Base-by-base conservation (phyloP, 108 stramenopile species). In the Mediolabrus comicus region DNA sequence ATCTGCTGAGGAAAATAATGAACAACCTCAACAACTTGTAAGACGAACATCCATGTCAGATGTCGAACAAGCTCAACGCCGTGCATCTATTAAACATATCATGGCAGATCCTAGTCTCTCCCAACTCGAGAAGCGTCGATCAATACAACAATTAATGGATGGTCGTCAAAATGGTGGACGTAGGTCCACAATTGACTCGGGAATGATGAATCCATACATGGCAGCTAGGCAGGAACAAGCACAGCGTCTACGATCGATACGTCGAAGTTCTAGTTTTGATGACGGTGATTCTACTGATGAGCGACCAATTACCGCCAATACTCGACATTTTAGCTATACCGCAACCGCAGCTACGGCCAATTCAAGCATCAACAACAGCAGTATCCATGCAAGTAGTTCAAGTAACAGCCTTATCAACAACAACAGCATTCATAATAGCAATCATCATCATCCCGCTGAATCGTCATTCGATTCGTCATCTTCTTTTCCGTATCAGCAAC, bases 71-170 rank as follows among this genome's bases (percentile, higher is more conserved):
- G 43, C 35, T 39, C 35, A 84, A 61, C 75, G 93, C 13, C 86
- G 93, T 25, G 87, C 87, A 0, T 84, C 80, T 31, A 94, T 94
- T 43, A 81, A 89, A 64, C 73, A 69, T 43, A 91, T 94, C 67
- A 73, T 94, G 65, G 72, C 66, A 9, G 81, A 91, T 64, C 59
- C 61, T 1, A 56, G 38, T 49, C 59, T 94, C 1, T 69, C 84
- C 4, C 75, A 75, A 0, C 59, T 82, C 2, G 90, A 91, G 59
- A 76, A 87, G 49, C 80, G 88, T n/a, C 58, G 82, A 12, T 83
- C 87, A 10, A 90, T 94, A 30, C 93, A 94, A 62, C 62, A 65
- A 61, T 43, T 94, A 16, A 94, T 94, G 93, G 93, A 94, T 69
- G 93, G 93, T 16, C 73, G 93, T 13, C 34, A 59, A 28, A 54